A percentile compares a stretch with the other conserved stretches of the same genome.
phyloP scores from a whole-genome alignment of 2,329 filamentous ascomycete species.

The Ceratocystis eucalypticola region DNA sequence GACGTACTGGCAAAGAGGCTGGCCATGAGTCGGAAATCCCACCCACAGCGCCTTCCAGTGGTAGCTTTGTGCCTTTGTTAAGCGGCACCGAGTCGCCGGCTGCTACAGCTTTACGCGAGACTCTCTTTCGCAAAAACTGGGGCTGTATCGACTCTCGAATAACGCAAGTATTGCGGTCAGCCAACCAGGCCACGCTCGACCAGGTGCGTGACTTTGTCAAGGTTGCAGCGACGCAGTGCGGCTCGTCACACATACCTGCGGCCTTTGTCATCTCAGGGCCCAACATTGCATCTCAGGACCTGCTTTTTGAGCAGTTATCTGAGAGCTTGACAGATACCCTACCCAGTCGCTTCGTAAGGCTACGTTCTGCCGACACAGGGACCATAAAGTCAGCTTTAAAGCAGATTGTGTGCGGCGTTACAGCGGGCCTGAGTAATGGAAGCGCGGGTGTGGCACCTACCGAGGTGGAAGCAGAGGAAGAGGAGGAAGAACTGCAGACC shows the following conservation, averaged over 20 bases:
- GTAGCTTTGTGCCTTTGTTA: constrained; percentile 39
- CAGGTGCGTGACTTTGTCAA: constrained; percentile 45
- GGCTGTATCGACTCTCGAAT: constrained; percentile 48
- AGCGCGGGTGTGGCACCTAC: constrained; percentile 34
- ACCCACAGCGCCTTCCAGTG: constrained; percentile 6
- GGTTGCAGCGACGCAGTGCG: constrained; percentile 1
- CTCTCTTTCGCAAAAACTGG: constrained; percentile 53
- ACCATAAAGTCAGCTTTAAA: constrained; percentile 61
- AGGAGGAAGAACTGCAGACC: constrained; percentile 25
- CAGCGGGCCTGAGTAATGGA: constrained; percentile 24
- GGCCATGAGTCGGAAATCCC: constrained; percentile 13
- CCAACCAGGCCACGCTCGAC: constrained; percentile 47
- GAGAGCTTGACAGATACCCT: constrained; percentile 37
- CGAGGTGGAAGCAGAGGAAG: constrained; percentile 26
- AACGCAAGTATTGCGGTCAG: constrained; percentile 43
- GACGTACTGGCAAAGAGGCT: constrained; percentile 37
- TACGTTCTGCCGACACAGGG: constrained; percentile 57
- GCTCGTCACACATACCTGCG: constrained; percentile 37
- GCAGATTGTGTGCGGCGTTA: constrained; percentile 56
- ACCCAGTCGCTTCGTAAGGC: constrained; percentile 45
- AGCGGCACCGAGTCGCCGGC: constrained; percentile 39
- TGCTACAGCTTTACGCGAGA: constrained; percentile 40
- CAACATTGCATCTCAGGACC: constrained; percentile 60
- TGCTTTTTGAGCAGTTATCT: constrained; percentile 59
- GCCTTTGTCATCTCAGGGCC: constrained; percentile 66